Evolutionary conservation across 1,284 basidiomycete genomes (phyloP).

Genomic region (Cutaneotrichosporon sp.): DNA sequence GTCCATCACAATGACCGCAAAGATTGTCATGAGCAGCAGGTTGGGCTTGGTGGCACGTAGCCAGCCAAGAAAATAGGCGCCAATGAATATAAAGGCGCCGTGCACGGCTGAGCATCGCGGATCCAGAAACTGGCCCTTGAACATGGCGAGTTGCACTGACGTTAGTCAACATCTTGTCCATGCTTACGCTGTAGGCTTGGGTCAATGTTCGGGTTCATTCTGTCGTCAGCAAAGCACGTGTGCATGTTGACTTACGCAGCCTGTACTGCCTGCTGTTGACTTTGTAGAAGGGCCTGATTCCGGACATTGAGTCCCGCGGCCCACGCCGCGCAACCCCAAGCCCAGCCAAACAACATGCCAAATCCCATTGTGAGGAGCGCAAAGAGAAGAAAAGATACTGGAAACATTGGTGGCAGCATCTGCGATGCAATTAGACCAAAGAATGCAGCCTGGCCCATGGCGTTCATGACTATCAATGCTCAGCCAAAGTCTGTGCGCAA

Average conservation of each 20-base stretch:
- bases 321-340: conserved; percentile 66
- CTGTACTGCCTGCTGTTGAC: neutral
- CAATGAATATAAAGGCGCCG: conserved; percentile 66
- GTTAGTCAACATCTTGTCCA: neutral
- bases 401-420: conserved; percentile 44
- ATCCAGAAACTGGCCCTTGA: conserved; percentile 65
- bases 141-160: conserved; percentile 53
- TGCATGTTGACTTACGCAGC: neutral
- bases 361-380: conserved; percentile 53
- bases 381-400: conserved; percentile 39
- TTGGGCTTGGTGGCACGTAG: conserved; percentile 61
- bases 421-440: conserved; percentile 34
- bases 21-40: conserved; percentile 57
- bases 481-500: neutral
- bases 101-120: conserved; percentile 55
- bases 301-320: conserved; percentile 59
- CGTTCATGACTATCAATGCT: neutral
- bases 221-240: neutral
- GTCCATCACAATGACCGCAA: conserved; percentile 49
- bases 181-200: neutral
- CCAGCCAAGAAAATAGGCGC: conserved; percentile 58
- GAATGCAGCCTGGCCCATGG: conserved; percentile 18
- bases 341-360: conserved; percentile 69
- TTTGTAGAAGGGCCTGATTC: conserved; percentile 48
- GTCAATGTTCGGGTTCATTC: neutral